Base-by-base conservation (phyloP, 805 yeast species). In the Ogataea corticis region DNA sequence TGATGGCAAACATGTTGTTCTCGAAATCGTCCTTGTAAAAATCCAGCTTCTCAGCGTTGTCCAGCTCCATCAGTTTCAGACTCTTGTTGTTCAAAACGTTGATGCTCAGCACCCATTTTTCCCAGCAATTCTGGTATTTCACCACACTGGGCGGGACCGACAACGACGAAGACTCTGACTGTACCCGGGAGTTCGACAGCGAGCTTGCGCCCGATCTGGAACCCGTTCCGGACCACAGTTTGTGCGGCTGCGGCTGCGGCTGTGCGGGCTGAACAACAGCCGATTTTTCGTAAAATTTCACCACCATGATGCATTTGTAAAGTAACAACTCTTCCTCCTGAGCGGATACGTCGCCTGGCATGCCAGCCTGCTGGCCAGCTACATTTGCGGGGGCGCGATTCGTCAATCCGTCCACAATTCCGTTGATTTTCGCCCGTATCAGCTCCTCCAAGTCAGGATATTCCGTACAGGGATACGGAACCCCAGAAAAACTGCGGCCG, bases 31-130 rank as follows among this genome's bases (percentile, higher is more conserved):
- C 64, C 55, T 62, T 69, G 48, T 61, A 57, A 47, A 56, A 51
- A 42, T 50, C 54, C 15, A 45, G 32, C 42, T 56, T 51, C 45
- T 56, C 50, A 13, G 48, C 33, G 9, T 35, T 42, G 35, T 49
- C 48, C 37, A 49, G 37, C 35, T 50, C 55, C 41, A 42, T 40
- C 46, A 50, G 40, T 33, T 45, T 51, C 23, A 31, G 23, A 21
- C 46, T 53, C 17, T 48, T 48, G 46, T 53, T 54, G 34, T 57
- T 57, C 23, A 76, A 61, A 7, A 80, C 67, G 23, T 69, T 70
- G 9, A 84, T 67, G 29, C 72, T 73, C 36, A 87, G 61, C 4
- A 69, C 62, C 95, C 96, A 87, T 17, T 74, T 69, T 58, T 87
- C 95, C 90, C 94, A 87, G 52, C 77, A 67, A 18, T 64, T 61